Percentiles rank a stretch among this genome's conserved stretches.
Conservation (phyloP, 2,329 filamentous ascomycete genomes). For the Hirsutella minnesotensis region DNA sequence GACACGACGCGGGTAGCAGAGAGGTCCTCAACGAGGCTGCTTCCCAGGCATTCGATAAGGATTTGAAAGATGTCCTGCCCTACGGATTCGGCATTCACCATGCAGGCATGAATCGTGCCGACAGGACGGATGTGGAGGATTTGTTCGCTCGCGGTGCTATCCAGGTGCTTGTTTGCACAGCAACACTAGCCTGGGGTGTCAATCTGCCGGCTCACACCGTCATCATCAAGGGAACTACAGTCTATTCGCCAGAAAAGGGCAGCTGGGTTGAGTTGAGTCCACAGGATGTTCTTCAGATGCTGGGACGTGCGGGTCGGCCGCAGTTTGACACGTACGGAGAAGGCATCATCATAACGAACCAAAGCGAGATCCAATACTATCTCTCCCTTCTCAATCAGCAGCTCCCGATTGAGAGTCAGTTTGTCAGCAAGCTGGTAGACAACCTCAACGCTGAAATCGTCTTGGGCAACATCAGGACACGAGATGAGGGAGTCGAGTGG, state of each 20-base stretch:
- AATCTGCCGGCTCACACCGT: slow-evolving; percentile 96
- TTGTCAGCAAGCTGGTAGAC: slow-evolving; percentile 85
- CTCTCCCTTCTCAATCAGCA: slow-evolving; percentile 94
- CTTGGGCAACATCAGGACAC: slow-evolving; percentile 77
- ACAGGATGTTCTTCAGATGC: slow-evolving; percentile 96
- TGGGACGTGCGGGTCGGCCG: slow-evolving; percentile 89
- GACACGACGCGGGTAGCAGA: slow-evolving; percentile 81
- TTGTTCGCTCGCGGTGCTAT: slow-evolving; percentile 85
- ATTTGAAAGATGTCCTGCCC: slow-evolving; percentile 86
- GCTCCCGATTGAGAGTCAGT: slow-evolving; percentile 91
- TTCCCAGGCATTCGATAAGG: slow-evolving; percentile 68
- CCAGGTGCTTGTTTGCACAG: slow-evolving; percentile 92
- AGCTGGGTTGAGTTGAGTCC: slow-evolving; percentile 97
- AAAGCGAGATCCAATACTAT: slow-evolving; percentile 93
- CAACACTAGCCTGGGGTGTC: slow-evolving; percentile 98
- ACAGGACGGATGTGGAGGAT: slow-evolving; percentile 90
- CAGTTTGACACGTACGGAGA: slow-evolving; percentile 98
- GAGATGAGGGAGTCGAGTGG: slow-evolving; percentile 98
- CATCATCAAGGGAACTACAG: slow-evolving; percentile 96
- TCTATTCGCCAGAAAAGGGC: slow-evolving; percentile 97
- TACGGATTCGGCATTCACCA: slow-evolving; percentile 98
- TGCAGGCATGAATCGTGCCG: slow-evolving; percentile 90
- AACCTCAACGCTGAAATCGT: slow-evolving; percentile 96
- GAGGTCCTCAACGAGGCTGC: slow-evolving; percentile 82
- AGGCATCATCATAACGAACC: slow-evolving; percentile 96